Percentiles rank a stretch among this genome's conserved stretches.
Conservation (phyloP, 176 grass and related monocot species). For the barley (Hordeum vulgare) region MorexV3_pseudomolecules_assembly NC_058522.1:384682805-384683304, state of each 20-base stretch:
- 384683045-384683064: too few relatives aligned
- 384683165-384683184: background rate
- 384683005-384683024: too few relatives aligned
- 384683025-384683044: too few relatives aligned
- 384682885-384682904: too few relatives aligned
- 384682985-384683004: too few relatives aligned
- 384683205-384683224: slow-evolving; percentile 35
- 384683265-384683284: background rate
- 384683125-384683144: background rate
- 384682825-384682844: too few relatives aligned
- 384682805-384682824: too few relatives aligned
- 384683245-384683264: background rate
- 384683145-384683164: background rate
- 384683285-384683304: background rate
- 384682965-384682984: background rate
- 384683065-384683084: background rate
- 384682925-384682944: too few relatives aligned
- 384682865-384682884: too few relatives aligned
- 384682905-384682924: too few relatives aligned
- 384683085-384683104: background rate
- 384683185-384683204: background rate
- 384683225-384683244: slow-evolving; percentile 31
- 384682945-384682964: too few relatives aligned
- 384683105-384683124: background rate
- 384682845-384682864: too few relatives aligned